Percentiles rank a stretch among this genome's conserved stretches.
phyloP scores from a whole-genome alignment of 2,329 filamentous ascomycete genomes.

The Fusarium mexicanum region DNA sequence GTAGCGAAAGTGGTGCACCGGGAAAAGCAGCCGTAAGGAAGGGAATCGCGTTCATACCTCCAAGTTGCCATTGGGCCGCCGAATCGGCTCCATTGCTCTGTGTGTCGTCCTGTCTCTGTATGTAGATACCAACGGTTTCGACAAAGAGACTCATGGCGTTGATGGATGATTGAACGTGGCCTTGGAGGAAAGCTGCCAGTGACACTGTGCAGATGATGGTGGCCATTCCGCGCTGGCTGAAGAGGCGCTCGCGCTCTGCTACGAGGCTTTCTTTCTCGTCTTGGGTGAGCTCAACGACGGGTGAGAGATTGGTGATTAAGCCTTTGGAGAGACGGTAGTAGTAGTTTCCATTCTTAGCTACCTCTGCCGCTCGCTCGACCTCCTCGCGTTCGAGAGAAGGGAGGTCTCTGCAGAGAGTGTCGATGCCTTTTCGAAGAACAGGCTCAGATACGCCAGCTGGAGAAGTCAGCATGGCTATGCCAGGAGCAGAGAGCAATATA shows the following conservation, averaged over 20 bases:
- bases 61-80: conserved; percentile 31
- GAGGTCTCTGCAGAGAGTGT: background rate
- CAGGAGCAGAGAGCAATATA: background rate
- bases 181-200: conserved; percentile 55
- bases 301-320: background rate
- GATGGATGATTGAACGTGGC: conserved; percentile 54
- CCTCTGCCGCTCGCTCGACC: conserved; percentile 15
- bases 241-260: conserved; percentile 46
- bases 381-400: background rate
- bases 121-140: conserved; percentile 20
- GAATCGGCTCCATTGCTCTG: background rate
- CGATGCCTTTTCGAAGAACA: background rate
- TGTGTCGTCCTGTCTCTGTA: background rate
- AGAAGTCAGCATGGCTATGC: background rate
- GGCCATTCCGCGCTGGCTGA: conserved; percentile 29
- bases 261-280: conserved; percentile 3
- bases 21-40: conserved; percentile 50
- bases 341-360: conserved; percentile 14
- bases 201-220: conserved; percentile 48
- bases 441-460: conserved; percentile 8
- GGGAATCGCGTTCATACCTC: conserved; percentile 50
- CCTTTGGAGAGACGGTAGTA: conserved; percentile 17
- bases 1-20: conserved; percentile 50
- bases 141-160: conserved; percentile 50
- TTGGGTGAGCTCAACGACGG: background rate